Evolutionary conservation across 495 filamentous ascomycete genomes (phyloP).

Genomic region (Penicillium ochrochloron): DNA sequence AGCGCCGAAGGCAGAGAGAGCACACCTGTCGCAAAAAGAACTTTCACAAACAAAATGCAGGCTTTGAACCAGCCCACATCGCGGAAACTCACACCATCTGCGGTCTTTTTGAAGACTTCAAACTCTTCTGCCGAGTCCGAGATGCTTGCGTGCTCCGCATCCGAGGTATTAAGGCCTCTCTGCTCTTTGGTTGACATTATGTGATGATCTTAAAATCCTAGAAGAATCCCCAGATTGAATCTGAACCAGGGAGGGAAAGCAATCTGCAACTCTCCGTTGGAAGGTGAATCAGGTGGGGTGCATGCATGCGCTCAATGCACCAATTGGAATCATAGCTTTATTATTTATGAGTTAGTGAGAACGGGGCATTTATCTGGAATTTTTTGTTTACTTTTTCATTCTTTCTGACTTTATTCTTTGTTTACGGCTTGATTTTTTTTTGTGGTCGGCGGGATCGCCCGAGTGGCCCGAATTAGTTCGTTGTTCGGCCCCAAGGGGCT

Average conservation of each 20-base stretch:
- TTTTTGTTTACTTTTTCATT: not conserved
- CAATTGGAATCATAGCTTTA: not conserved
- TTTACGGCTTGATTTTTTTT: not conserved
- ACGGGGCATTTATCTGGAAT: not conserved
- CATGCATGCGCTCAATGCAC: not conserved
- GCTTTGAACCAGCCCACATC: conserved; percentile 57
- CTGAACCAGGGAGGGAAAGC: not conserved
- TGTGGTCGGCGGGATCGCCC: not conserved
- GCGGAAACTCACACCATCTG: conserved; percentile 55
- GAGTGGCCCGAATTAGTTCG: not conserved
- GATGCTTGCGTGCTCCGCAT: conserved; percentile 6
- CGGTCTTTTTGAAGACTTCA: conserved; percentile 57
- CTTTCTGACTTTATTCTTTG: not conserved
- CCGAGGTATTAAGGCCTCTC: not conserved
- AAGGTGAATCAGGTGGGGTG: not conserved
- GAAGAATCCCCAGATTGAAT: not conserved
- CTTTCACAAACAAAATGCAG: conserved; percentile 58
- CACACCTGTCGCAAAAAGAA: conserved; percentile 60
- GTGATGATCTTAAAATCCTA: not conserved
- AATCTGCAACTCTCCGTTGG: not conserved
- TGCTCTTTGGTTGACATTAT: not conserved
- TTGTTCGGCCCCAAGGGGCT: not conserved
- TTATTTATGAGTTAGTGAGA: not conserved
- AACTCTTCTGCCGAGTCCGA: conserved; percentile 28
- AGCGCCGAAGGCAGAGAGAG: conserved; percentile 64